phyloP scores from a whole-genome alignment of 352 stramenopile species.

The Phytophthora hybrid region DNA sequence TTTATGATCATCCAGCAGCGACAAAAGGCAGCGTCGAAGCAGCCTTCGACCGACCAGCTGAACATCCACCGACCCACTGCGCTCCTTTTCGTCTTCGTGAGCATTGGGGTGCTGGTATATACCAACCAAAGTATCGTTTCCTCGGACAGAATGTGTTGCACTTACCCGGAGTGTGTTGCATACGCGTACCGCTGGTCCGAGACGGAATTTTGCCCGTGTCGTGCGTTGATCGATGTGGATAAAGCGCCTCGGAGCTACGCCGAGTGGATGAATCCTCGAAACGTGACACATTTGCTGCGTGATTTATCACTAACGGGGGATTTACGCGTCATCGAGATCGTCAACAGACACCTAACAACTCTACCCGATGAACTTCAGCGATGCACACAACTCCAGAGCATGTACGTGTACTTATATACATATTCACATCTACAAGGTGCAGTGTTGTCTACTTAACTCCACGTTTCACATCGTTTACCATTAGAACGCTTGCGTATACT shows the following conservation, averaged over 20 bases:
- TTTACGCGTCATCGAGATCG: conserved; percentile 31
- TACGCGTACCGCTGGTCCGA: conserved; percentile 22
- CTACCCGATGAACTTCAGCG: conserved; percentile 13
- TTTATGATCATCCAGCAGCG: conserved; percentile 5
- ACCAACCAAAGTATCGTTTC: conserved; percentile 6
- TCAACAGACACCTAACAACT: conserved; percentile 21
- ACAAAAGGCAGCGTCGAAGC: neutral
- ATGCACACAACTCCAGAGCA: conserved; percentile 19
- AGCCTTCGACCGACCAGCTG: neutral
- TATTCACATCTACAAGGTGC: neutral
- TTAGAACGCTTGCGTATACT: conserved; percentile 32
- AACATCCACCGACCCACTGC: conserved; percentile 2
- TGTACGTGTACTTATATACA: conserved; percentile 17
- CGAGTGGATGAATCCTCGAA: conserved; percentile 13
- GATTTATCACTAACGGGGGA: conserved; percentile 25
- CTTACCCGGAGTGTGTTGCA: conserved; percentile 13
- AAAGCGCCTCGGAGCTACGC: conserved; percentile 22
- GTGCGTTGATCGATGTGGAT: conserved; percentile 43
- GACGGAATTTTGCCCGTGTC: conserved; percentile 38
- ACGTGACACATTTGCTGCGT: conserved; percentile 16
- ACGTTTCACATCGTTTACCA: neutral
- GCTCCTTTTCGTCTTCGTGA: conserved; percentile 7
- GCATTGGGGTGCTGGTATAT: conserved; percentile 9
- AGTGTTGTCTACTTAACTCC: neutral
- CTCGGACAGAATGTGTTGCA: neutral